Percentiles rank a stretch among this genome's conserved stretches.
These are phyloP conservation scores for Chamaecyparis obtusa DNA, from an alignment of 75 land plant genomes.

Conservation along the genomic window DNA sequence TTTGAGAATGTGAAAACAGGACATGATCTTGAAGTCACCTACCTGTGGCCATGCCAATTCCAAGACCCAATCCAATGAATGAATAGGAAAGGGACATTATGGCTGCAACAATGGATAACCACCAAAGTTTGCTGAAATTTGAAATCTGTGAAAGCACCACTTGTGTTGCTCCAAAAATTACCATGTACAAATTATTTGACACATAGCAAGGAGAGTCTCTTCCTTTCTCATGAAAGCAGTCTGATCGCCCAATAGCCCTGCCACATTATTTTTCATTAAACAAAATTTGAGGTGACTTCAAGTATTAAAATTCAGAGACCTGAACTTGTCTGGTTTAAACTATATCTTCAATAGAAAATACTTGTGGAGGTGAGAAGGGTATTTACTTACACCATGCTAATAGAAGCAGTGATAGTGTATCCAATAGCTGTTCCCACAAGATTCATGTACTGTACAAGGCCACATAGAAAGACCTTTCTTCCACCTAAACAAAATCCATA, in stretches of 20 bases:
- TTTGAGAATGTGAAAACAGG: neutral
- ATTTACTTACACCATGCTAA: conserved; percentile 70
- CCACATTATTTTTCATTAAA: neutral
- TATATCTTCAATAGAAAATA: neutral
- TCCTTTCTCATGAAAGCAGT: conserved; percentile 29
- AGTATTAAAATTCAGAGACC: neutral
- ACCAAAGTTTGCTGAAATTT: conserved; percentile 27
- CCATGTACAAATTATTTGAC: conserved; percentile 31
- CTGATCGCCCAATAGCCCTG: conserved; percentile 30
- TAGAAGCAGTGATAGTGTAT: conserved; percentile 71
- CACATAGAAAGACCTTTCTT: conserved; percentile 48
- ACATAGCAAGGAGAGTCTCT: conserved; percentile 18
- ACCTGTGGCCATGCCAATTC: conserved; percentile 28
- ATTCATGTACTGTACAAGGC: conserved; percentile 56
- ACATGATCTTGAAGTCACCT: conserved; percentile 12
- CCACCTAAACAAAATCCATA: conserved; percentile 36
- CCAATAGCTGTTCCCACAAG: conserved; percentile 73
- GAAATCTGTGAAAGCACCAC: conserved; percentile 30
- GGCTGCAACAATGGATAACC: conserved; percentile 27
- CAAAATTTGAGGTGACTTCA: neutral
- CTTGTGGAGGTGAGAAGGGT: neutral
- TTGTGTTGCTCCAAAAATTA: conserved; percentile 25
- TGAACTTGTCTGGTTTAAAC: neutral
- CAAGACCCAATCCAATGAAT: conserved; percentile 25
- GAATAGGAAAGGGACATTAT: conserved; percentile 30